Evolutionary conservation across 2,329 filamentous ascomycete genomes (phyloP).

Genomic region (Verticillium tricorpus): DNA sequence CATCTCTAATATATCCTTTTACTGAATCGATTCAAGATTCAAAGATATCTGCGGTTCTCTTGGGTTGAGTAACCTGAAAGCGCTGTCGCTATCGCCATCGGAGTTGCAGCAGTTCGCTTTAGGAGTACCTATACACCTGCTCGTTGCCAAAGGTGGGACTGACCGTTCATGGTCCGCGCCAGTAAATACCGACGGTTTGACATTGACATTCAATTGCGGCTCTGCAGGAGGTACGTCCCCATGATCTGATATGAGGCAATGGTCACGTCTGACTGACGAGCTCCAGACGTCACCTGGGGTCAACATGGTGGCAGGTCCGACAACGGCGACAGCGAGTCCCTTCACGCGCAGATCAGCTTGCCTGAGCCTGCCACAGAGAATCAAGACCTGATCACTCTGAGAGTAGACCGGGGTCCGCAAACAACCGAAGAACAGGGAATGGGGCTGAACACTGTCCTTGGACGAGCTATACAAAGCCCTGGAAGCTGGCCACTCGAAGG

Average conservation of each 20-base stretch:
- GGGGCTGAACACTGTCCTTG: background rate
- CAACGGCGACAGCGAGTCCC: background rate
- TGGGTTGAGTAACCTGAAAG: background rate
- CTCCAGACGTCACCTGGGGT: background rate
- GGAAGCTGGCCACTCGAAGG: background rate
- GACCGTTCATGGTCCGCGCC: background rate
- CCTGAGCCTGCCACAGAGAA: background rate
- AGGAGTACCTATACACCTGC: background rate
- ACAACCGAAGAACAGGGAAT: background rate
- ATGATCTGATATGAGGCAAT: background rate
- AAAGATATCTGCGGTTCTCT: background rate
- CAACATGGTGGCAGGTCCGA: background rate
- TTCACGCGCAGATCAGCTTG: background rate
- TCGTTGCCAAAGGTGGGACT: background rate
- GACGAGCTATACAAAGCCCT: background rate
- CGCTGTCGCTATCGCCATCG: background rate
- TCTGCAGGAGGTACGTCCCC: background rate
- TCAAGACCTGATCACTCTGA: background rate
- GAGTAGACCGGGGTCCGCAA: background rate
- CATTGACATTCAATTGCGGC: background rate
- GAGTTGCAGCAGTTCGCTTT: background rate
- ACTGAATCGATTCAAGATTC: background rate
- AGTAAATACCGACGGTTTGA: background rate
- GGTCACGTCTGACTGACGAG: background rate
- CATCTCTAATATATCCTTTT: background rate